Evolutionary conservation across 345 rosid genomes (phyloP), one percentile per base, ranked within the genome.

Genomic region (Chamaenerion angustifolium): DNA sequence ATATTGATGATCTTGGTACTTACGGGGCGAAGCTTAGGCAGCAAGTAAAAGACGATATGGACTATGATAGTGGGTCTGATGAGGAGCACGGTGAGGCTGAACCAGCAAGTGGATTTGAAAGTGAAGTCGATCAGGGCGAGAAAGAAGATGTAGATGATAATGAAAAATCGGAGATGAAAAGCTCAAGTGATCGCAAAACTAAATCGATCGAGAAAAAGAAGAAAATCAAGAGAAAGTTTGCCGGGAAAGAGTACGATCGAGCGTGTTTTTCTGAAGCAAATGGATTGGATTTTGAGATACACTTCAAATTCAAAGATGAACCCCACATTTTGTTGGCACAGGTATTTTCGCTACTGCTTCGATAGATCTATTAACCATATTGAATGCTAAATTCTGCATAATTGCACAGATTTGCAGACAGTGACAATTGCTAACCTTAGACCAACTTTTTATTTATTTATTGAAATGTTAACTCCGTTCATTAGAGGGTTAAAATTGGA

Each of bases 241-340:
- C 37, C 10, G 37, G 37, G 37, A 50, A 46, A 47, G 57, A 46
- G 11, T 57, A 40, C 41, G 49, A 54, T 25, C 44, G 13, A 9
- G 48, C 64, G n/a, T 49, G 49, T 50, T 68, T 43, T 16, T 46
- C 46, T 21, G 56, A 60, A 54, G 71, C 37, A 25, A 68, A 52
- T 11, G 81, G 78, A 27, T 40, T 66, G 68, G 52, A 52, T 60
- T 80, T 85, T 52, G 88, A 88, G 67, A 75, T 78, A 76, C 86
- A 82, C 63, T 79, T 93, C 52, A 79, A 56, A 71, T 84, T 85
- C 57, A 45, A 56, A 42, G 37, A 68, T 12, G 96, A 88, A 60
- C 96, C 99, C 62, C 88, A 85, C 61, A 66, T 84, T 45, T 73
- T 92, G 45, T 83, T 88, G 56, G 78, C 88, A 12, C 90, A 92